Evolutionary conservation across 2,329 filamentous ascomycete genomes (phyloP), one percentile per base, ranked within the genome.

Genomic region (Fusarium coffeatum): DNA sequence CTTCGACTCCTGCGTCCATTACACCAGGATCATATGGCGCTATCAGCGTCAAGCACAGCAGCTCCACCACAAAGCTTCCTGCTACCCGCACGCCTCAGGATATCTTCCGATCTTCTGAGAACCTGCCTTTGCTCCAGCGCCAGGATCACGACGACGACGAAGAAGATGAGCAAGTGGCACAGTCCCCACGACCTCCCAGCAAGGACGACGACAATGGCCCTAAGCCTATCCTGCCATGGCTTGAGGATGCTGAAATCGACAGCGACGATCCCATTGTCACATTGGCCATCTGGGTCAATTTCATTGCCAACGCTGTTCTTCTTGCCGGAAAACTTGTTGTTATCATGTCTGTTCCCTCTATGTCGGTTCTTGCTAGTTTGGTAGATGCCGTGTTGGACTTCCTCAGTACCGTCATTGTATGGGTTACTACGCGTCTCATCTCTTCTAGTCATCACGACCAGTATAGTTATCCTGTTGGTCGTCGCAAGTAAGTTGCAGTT

Each of bases 211-310:
- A 76, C 15, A 59, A 68, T 10, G 79, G 80, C 1, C 81, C 83
- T 27, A 83, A 83, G 56, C 86, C 86, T 13, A 85, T 90, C 60
- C 87, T 93, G 43, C 91, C 91, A 10, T 90, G 89, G 78, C 87
- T 92, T 58, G 90, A 92, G 61, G 92, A 94, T 69, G 91, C 90
- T 60, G 86, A 87, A 23, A 72, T 94, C 4, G 91, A 94, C 75
- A 93, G 90, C 68, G 86, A 89, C 49, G 90, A 91, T 63, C 89
- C 87, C 18, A 88, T 97, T 50, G 93, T 98, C 50, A 91, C 90
- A n/a, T 76, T 96, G 22, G 94, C 95, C 43, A 96, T 98, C 74
- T 95, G 94, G 78, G 82, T 97, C 78, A 97, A 97, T 77, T 87
- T 97, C 50, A 81, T 87, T 23, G 94, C 93, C 62, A 97, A 97